Percentiles rank a stretch among this genome's conserved stretches.
Evolutionary conservation across 2,329 filamentous ascomycete genomes (phyloP).

Genomic region (Aspergillus sp.): DNA sequence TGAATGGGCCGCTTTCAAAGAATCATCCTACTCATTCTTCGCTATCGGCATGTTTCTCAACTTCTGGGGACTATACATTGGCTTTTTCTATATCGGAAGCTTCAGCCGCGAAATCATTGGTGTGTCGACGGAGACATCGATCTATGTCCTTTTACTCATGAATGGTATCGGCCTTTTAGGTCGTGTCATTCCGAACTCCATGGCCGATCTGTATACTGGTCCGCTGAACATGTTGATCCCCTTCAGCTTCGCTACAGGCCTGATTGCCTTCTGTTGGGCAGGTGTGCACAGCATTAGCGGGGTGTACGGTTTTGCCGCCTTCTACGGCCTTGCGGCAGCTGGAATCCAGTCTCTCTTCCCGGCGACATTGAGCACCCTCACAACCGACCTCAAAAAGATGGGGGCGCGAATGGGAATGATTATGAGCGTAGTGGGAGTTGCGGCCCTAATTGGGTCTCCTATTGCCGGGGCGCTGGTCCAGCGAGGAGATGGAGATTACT

Average conservation of each 20-base stretch:
- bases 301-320: conserved; percentile 62
- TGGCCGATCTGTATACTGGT: conserved; percentile 59
- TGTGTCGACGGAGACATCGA: conserved; percentile 46
- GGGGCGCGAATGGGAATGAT: conserved; percentile 60
- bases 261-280: conserved; percentile 58
- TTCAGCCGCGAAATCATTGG: conserved; percentile 42
- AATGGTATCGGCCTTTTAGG: conserved; percentile 63
- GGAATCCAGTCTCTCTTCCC: conserved; percentile 68
- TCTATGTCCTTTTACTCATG: conserved; percentile 64
- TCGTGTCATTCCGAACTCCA: conserved; percentile 57
- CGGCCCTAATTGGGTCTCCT: conserved; percentile 55
- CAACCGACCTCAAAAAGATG: conserved; percentile 52
- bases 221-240: conserved; percentile 63
- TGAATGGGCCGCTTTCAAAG: conserved; percentile 53
- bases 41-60: conserved; percentile 45
- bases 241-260: conserved; percentile 41
- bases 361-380: conserved; percentile 57
- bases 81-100: conserved; percentile 50
- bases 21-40: conserved; percentile 48
- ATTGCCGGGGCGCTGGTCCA: conserved; percentile 55
- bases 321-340: conserved; percentile 65
- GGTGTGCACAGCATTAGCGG: conserved; percentile 50
- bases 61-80: conserved; percentile 56
- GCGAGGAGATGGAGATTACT: conserved; percentile 45
- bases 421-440: conserved; percentile 55